Percentiles rank a stretch among this genome's conserved stretches.
These are phyloP conservation scores for Recurvomyces mirabilis DNA, from an alignment of 495 filamentous ascomycete genomes.

Conservation along the genomic window DNA sequence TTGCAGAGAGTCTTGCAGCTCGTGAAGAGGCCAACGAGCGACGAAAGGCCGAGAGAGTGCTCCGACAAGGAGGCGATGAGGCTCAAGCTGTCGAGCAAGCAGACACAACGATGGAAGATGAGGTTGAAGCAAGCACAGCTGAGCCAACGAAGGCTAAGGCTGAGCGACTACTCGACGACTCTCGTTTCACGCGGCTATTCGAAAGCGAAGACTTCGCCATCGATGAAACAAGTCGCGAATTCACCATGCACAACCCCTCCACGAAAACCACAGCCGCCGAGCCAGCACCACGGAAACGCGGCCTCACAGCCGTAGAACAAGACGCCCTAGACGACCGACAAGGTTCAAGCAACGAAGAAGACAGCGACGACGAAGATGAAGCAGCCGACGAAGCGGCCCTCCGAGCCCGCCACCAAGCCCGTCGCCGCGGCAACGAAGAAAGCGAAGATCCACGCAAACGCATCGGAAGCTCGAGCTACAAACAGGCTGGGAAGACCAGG, in stretches of 20 bases:
- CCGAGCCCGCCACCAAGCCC: constrained; percentile 7
- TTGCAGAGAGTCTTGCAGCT: constrained; percentile 73
- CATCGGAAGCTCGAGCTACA: constrained; percentile 55
- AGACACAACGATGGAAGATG: background rate
- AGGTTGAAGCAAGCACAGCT: constrained; percentile 1
- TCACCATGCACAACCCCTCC: constrained; percentile 76
- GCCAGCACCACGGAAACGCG: constrained; percentile 36
- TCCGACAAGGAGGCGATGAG: constrained; percentile 40
- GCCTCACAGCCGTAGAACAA: constrained; percentile 58
- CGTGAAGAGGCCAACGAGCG: constrained; percentile 71
- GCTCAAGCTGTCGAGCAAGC: constrained; percentile 19
- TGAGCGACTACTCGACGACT: constrained; percentile 55
- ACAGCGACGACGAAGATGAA: constrained; percentile 32
- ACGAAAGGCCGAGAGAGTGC: constrained; percentile 46
- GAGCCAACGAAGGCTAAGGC: constrained; percentile 3
- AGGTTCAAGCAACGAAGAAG: constrained; percentile 7
- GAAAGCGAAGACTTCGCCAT: constrained; percentile 86
- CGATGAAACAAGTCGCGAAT: constrained; percentile 82
- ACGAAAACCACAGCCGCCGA: constrained; percentile 34
- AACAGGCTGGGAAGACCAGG: constrained; percentile 35
- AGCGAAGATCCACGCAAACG: constrained; percentile 25
- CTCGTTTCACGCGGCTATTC: constrained; percentile 78
- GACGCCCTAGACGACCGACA: constrained; percentile 38
- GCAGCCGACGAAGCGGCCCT: constrained; percentile 26
- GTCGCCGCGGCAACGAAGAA: constrained; percentile 28